A percentile compares a stretch with the other conserved stretches of the same genome.
Conservation (phyloP, 306 rosid species). For the Parietaria judaica region DNA sequence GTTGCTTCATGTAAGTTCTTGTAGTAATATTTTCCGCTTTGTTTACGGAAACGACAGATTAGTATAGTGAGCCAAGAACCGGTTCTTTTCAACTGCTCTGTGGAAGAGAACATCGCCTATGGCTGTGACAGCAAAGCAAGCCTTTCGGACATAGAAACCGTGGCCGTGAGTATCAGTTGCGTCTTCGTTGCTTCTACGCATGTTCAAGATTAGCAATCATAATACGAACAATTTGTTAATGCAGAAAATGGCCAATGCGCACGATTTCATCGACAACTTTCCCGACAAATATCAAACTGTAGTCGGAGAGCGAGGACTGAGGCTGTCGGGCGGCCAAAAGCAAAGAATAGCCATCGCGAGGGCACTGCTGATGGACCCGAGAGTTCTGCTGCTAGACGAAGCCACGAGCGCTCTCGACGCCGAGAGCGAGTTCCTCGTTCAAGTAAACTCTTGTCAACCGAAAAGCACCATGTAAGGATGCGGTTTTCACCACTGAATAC, state of each 20-base stretch:
- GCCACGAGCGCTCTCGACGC: conserved; percentile 81
- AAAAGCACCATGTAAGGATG: too few relatives aligned
- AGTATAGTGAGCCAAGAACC: conserved; percentile 84
- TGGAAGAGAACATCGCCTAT: conserved; percentile 66
- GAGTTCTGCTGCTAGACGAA: conserved; percentile 56
- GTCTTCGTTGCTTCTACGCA: neutral
- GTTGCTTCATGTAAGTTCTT: neutral
- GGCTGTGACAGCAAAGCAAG: conserved; percentile 48
- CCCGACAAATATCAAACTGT: conserved; percentile 54
- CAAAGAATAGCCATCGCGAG: conserved; percentile 72
- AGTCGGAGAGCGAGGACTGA: conserved; percentile 60
- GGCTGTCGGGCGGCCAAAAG: conserved; percentile 79
- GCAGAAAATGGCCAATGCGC: conserved; percentile 78
- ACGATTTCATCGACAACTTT: conserved; percentile 51
- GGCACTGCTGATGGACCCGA: conserved; percentile 61
- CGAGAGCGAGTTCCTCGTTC: conserved; percentile 69
- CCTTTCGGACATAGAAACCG: conserved; percentile 35
- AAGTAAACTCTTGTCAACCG: conserved; percentile 20
- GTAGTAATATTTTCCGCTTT: neutral
- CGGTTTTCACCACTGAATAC: too few relatives aligned
- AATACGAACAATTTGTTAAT: neutral
- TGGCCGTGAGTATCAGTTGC: conserved; percentile 36
- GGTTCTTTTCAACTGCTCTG: conserved; percentile 53
- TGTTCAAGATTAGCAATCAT: neutral
- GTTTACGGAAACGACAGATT: conserved; percentile 14